Evolutionary conservation across 495 filamentous ascomycete species (phyloP), one percentile per base, ranked within the genome.

Genomic region (Viridothelium virens): DNA sequence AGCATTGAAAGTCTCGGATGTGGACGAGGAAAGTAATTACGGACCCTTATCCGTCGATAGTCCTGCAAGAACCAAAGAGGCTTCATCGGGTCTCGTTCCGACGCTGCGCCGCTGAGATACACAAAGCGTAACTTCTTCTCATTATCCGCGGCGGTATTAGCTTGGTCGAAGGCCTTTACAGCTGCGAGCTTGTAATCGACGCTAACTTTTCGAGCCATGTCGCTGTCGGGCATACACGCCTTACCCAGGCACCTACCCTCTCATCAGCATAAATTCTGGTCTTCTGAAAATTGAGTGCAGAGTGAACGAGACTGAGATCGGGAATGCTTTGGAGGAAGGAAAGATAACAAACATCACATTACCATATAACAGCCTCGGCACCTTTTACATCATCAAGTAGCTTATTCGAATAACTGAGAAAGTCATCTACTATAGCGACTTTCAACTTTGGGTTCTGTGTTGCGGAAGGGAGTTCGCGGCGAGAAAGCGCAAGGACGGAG

Each of bases 361-460:
- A 81, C 82, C 83, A 85, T 36, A 85, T 75, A 69, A 83, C 85
- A 16, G 76, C 81, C 41, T 82, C 76, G 1, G 80, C 82, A 44
- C 79, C 82, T n/a, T 70, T 63, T 2, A 85, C 69, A n/a, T 78
- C 71, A 18, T 74, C 61, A 14, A 79, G 56, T 11, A 82, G 67
- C 2, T 74, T 69, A 0, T 73, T 72, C 0, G 81, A 70, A 64
- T 81, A 83, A 1, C 61, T 64, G 0, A 73, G 72, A 65, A 83
- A 85, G 66, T 85, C 80, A 10, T 76, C 66, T 25, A 83, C 74
- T 1, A 79, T 44, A 12, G 82, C 70, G 3, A 78, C 74, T 33
- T 76, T 74, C 37, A 83, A 63, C 64, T 85, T 85, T 7, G 65
- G 6, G 41, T 31, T 71, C 63, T 61, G 77, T 70, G 33, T 70